Evolutionary conservation across 2,329 filamentous ascomycete genomes (phyloP).

Genomic region (Fusarium sp.): DNA sequence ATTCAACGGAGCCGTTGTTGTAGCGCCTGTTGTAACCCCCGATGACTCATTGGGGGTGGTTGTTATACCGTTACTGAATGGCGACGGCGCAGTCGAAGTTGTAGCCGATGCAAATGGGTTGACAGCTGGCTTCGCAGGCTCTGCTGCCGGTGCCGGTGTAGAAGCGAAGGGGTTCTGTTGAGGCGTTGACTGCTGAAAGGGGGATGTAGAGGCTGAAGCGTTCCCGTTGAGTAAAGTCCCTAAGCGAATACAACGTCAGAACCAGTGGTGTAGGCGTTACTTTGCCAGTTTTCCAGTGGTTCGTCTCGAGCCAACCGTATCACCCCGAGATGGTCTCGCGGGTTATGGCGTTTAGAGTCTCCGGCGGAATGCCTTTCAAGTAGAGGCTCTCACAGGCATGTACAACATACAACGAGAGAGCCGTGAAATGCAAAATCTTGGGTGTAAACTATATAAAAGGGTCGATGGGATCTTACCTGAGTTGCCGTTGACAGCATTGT

Average conservation of each 20-base stretch:
- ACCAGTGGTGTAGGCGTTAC: slow-evolving; percentile 42
- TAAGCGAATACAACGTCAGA: slow-evolving; percentile 46
- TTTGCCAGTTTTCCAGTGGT: slow-evolving; percentile 46
- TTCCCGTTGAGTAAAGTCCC: slow-evolving; percentile 42
- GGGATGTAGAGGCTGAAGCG: slow-evolving; percentile 18
- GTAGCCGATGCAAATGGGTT: slow-evolving; percentile 37
- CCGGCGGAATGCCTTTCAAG: slow-evolving; percentile 41
- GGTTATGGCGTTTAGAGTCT: slow-evolving; percentile 42
- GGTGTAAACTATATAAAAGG: slow-evolving; percentile 35
- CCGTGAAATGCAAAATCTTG: slow-evolving; percentile 40
- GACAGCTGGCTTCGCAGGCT: slow-evolving; percentile 10
- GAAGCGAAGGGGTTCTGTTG: slow-evolving; percentile 42
- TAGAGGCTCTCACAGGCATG: slow-evolving; percentile 19
- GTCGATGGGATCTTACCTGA: slow-evolving; percentile 40
- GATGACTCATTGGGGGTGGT: slow-evolving; percentile 2
- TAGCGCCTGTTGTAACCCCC: not conserved
- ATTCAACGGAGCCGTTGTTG: slow-evolving; percentile 11
- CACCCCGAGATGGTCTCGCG: slow-evolving; percentile 27
- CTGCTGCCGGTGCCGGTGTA: slow-evolving; percentile 6
- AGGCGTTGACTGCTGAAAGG: slow-evolving; percentile 29
- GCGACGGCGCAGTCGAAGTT: slow-evolving; percentile 9
- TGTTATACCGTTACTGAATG: not conserved
- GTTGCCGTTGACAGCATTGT: slow-evolving; percentile 20
- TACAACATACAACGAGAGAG: slow-evolving; percentile 19
- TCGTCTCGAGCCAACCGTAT: slow-evolving; percentile 40